Base-by-base conservation (phyloP, 352 stramenopile genomes). In the Blastocystis sp. region DNA sequence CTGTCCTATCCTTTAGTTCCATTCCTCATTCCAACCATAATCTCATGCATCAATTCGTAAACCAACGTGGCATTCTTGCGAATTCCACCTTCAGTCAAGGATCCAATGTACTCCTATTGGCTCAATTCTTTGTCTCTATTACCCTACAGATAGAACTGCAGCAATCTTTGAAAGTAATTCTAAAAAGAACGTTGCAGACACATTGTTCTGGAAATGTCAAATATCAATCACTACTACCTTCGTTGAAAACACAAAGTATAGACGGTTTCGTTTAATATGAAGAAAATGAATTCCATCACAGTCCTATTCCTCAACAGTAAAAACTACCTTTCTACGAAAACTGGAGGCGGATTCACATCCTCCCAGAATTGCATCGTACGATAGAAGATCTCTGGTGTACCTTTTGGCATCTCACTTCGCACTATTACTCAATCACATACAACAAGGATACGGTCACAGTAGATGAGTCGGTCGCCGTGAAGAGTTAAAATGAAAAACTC, bases 401-500 rank as follows among this genome's bases (percentile, higher is more conserved):
- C 59, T 43, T 86, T 86, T n/a, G 74, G 74, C 74, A 86, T 86
- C 71, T 86, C 74, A 21, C 59, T 67, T 86, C 74, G 37, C 46
- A 78, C 66, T 78, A 56, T 11, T 9, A 21, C 9, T 78, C 19
- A 78, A 37, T 39, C 16, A 19, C 42, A 4, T n/a, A 19, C 16
- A 58, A 78, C n/a, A 14, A 56, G 24, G 66, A 78, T 86, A 86
- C 54, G 71, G 71, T 86, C 74, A 27, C 49, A 54, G 46, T 86
- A 86, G 29, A 86, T 73, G 16, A 86, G 54, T 74, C 74, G 74
- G 51, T 86, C 74, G 16, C 74, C 74, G 39, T 86, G 74, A 9
- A 67, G 74, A 16, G 74, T 86, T 32, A 86, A 24, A 78, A 86
- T 86, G 49, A 86, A 86, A 49, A 86, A 86, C 39, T 86, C 74